Percentiles rank a stretch among this genome's conserved stretches.
phyloP scores from a whole-genome alignment of 2,329 filamentous ascomycete genomes.

The Xylaria sp. region DNA sequence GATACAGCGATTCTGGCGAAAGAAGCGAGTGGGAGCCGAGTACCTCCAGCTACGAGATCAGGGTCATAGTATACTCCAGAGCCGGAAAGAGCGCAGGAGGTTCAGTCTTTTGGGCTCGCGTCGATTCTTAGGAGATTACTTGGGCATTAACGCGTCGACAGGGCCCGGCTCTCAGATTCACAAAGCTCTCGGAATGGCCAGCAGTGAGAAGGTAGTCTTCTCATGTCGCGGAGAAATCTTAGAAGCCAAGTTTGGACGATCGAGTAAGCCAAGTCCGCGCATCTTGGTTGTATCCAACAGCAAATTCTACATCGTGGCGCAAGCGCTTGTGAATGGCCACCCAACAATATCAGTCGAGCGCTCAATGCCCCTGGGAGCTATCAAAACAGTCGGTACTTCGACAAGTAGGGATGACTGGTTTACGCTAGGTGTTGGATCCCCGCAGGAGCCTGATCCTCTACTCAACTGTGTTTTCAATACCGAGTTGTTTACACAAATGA shows the following conservation, averaged over 20 bases:
- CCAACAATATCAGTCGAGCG: conserved; percentile 76
- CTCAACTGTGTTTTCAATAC: conserved; percentile 94
- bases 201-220: conserved; percentile 74
- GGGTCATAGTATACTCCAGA: conserved; percentile 74
- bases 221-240: conserved; percentile 87
- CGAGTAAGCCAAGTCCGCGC: conserved; percentile 85
- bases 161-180: conserved; percentile 80
- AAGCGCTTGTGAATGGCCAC: conserved; percentile 75
- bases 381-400: conserved; percentile 81
- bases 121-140: conserved; percentile 90
- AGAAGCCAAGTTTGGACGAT: conserved; percentile 92
- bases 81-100: conserved; percentile 83
- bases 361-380: conserved; percentile 74
- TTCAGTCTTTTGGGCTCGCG: conserved; percentile 89
- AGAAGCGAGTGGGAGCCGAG: conserved; percentile 84
- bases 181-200: conserved; percentile 62
- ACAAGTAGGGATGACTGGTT: conserved; percentile 94
- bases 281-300: conserved; percentile 78
- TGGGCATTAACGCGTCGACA: conserved; percentile 74
- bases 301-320: conserved; percentile 84
- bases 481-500: conserved; percentile 91
- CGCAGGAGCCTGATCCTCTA: conserved; percentile 88
- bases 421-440: conserved; percentile 80
- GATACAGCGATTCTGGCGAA: conserved; percentile 93
- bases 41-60: conserved; percentile 84